Conservation (phyloP, 768 basidiomycete genomes). For the Leccinum rimulosum region DNA sequence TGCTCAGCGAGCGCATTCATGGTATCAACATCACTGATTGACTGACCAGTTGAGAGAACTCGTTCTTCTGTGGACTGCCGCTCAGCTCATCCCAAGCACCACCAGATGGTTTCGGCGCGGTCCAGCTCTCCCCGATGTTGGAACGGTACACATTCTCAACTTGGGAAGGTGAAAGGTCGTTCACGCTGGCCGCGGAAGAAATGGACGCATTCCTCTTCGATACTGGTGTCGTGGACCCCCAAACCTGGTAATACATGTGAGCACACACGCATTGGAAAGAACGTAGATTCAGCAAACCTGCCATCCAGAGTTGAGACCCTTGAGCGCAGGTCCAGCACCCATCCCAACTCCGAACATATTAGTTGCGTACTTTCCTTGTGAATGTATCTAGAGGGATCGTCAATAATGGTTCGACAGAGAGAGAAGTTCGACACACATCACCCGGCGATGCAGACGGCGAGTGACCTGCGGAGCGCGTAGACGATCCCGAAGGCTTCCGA, state of each 20-base stretch:
- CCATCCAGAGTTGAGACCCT: slow-evolving; percentile 61
- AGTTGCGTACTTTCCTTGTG: slow-evolving; percentile 45
- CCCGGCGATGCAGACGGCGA: slow-evolving; percentile 62
- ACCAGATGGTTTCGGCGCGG: slow-evolving; percentile 46
- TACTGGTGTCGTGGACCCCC: slow-evolving; percentile 48
- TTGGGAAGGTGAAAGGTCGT: slow-evolving; percentile 46
- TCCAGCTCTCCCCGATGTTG: slow-evolving; percentile 51
- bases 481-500: slow-evolving; percentile 68
- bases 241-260: slow-evolving; percentile 44
- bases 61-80: slow-evolving; percentile 49
- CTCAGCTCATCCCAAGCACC: slow-evolving; percentile 60
- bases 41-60: slow-evolving; percentile 48
- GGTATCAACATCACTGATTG: not conserved
- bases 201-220: slow-evolving; percentile 60
- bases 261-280: slow-evolving; percentile 5
- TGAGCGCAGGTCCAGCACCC: slow-evolving; percentile 45
- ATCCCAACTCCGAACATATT: slow-evolving; percentile 56
- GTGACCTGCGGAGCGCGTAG: slow-evolving; percentile 60
- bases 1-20: slow-evolving; percentile 12
- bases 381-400: slow-evolving; percentile 31
- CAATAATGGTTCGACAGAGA: slow-evolving; percentile 3
- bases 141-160: slow-evolving; percentile 47
- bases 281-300: slow-evolving; percentile 45
- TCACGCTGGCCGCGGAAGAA: slow-evolving; percentile 55
- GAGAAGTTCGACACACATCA: slow-evolving; percentile 42